Base-by-base conservation (phyloP, 331 rosid genomes). In the Quercus lobata region DNA sequence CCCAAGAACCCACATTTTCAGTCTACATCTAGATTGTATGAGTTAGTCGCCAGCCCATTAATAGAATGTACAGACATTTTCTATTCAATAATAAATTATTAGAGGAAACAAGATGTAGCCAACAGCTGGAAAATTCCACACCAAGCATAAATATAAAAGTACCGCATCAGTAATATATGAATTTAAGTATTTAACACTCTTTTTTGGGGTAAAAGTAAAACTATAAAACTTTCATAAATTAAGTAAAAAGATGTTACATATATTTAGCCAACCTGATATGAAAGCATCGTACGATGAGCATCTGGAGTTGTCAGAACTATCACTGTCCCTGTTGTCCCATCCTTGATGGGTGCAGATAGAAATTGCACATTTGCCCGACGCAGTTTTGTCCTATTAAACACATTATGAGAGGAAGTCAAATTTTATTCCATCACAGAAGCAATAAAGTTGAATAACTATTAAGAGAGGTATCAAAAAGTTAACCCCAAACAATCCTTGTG, bases 211-310 rank as follows among this genome's bases (percentile, higher is more conserved):
- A 35, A 35, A 68, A 34, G 27, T 19, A 17, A 65, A 37, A 63
- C 78, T 15, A 53, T 72, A 65, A 19, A 46, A 79, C 14, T 55
- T 76, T 69, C 52, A 76, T 46, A 21, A 76, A 56, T 15, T 55
- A 84, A 56, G 72, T 18, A n/a, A 32, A 66, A 79, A 3, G 17
- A 27, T 34, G 37, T 22, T 41, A 57, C 57, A 53, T 57, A 71
- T 79, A 80, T 30, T 57, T 21, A 74, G 57, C 35, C 69, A 11
- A 91, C 99, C 99, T 95, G 98, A 87, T 91, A 95, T 27, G 99
- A 89, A 72, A 95, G 92, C 99, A 92, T 93, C 57, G 99, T 93
- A 62, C 97, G 97, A 27, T 95, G 99, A 56, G 99, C 99, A 88
- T 95, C 98, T 46, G 98, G 92, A 71, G 98, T 91, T 11, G 99